Evolutionary conservation across 495 filamentous ascomycete species (phyloP).

Genomic region (Entonaema liquescens): DNA sequence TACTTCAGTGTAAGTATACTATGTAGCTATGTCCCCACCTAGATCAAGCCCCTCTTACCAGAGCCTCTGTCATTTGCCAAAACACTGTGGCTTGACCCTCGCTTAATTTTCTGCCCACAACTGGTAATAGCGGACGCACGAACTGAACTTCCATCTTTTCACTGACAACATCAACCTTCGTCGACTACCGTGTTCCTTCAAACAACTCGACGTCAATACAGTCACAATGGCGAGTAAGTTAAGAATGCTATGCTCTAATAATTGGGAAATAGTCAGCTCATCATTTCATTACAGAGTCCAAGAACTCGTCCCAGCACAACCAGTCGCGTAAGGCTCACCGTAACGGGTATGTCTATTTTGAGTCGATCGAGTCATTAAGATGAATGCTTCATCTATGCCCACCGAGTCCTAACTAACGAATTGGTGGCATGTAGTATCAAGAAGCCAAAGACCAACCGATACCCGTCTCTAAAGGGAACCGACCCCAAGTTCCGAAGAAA

Average conservation of each 20-base stretch:
- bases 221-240: slow-evolving; percentile 63
- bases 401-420: slow-evolving; percentile 17
- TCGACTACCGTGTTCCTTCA: slow-evolving; percentile 30
- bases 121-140: slow-evolving; percentile 40
- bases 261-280: neutral
- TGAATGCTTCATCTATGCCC: neutral
- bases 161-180: slow-evolving; percentile 37
- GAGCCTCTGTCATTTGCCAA: neutral
- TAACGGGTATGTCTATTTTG: slow-evolving; percentile 78
- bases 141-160: slow-evolving; percentile 38
- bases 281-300: slow-evolving; percentile 73
- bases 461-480: slow-evolving; percentile 97
- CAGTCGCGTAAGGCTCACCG: slow-evolving; percentile 94
- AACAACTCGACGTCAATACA: slow-evolving; percentile 47
- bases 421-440: slow-evolving; percentile 78
- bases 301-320: slow-evolving; percentile 99
- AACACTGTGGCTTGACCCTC: slow-evolving; percentile 35
- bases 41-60: neutral
- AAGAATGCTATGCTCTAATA: neutral
- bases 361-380: slow-evolving; percentile 5
- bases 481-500: slow-evolving; percentile 99
- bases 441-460: slow-evolving; percentile 99
- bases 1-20: no score
- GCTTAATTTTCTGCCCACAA: slow-evolving; percentile 51
- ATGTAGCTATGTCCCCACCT: neutral